These are phyloP conservation scores for Backusella circina DNA, from an alignment of 192 early-diverging fungal species.

Conservation along the genomic window DNA sequence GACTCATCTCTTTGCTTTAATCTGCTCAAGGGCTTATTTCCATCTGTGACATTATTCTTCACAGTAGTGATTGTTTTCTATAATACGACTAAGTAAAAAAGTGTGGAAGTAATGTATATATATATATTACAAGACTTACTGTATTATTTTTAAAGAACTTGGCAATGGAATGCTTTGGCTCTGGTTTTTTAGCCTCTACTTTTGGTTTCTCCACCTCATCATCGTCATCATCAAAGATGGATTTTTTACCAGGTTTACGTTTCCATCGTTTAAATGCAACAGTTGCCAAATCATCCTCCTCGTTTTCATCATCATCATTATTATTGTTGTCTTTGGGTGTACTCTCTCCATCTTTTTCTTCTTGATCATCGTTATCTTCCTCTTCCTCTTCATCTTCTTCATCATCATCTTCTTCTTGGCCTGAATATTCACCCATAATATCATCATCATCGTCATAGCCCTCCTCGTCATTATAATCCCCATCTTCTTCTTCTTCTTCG, in stretches of 20 bases:
- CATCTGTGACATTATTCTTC: not conserved
- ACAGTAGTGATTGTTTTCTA: not conserved
- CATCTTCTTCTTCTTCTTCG: not conserved
- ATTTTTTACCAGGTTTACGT: not conserved
- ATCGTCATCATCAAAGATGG: not conserved
- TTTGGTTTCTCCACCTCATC: not conserved
- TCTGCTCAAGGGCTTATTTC: slow-evolving; percentile 2
- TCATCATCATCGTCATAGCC: slow-evolving; percentile 3
- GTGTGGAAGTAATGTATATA: not conserved
- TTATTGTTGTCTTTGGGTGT: not conserved
- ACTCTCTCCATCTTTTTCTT: not conserved
- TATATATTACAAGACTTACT: too few species aligned
- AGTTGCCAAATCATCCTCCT: not conserved
- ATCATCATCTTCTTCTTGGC: slow-evolving; percentile 3
- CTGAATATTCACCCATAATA: not conserved
- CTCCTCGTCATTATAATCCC: not conserved
- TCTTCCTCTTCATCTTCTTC: not conserved
- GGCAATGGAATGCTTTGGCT: slow-evolving; percentile 8
- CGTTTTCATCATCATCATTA: not conserved
- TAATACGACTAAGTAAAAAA: not conserved
- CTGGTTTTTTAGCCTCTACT: not conserved
- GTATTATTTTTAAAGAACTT: not conserved
- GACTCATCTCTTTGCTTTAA: not conserved
- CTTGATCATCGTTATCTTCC: not conserved
- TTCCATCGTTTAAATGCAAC: slow-evolving; percentile 10